Evolutionary conservation across 2,329 filamentous ascomycete species (phyloP), one percentile per base, ranked within the genome.

Genomic region (Tolypocladium paradoxum): DNA sequence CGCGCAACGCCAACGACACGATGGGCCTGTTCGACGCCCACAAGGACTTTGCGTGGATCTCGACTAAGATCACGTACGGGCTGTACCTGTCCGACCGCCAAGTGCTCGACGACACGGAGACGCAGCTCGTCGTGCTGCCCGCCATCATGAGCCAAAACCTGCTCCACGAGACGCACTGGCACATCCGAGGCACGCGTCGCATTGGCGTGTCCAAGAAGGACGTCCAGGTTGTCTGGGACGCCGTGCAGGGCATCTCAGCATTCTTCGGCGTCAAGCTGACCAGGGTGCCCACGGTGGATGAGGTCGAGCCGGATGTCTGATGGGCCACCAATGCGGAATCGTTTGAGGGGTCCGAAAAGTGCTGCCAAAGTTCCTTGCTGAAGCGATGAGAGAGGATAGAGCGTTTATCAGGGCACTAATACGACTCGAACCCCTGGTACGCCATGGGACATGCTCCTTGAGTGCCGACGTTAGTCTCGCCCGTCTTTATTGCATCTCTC

Each of bases 101-200:
- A 56, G 75, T 82, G 11, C 63, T 83, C 4, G 74, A 74, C 20
- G 75, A 76, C 11, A 54, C 78, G 4, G 79, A 81, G 48, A 81
- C 79, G 1, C 75, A 82, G 58, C 64, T 82, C 9, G 73, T 79
- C 1, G 76, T 79, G 1, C 63, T 82, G 3, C 65, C 72, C 3
- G 76, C 73, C 1, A 82, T 83, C 53, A 78, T 82, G 75, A 77
- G 76, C 6, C 79, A 83, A 60, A 82, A 82, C 54, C 61, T 82
- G 20, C 65, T 64, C 0, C 64, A 68, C 1, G 75, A 80, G 61
- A 77, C 78, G 2, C 73, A 70, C 18, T 83, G 79, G 78, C 79
- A 83, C 64, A 68, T 66, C 7, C 61, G 64, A 0, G 40, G 40
- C 40, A 45, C 40, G 3, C 40, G 40, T 20, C 40, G 40, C 14